A percentile compares a stretch with the other conserved stretches of the same genome.
Evolutionary conservation across 2,329 filamentous ascomycete genomes (phyloP).

Genomic region (Xylaria sp.): DNA sequence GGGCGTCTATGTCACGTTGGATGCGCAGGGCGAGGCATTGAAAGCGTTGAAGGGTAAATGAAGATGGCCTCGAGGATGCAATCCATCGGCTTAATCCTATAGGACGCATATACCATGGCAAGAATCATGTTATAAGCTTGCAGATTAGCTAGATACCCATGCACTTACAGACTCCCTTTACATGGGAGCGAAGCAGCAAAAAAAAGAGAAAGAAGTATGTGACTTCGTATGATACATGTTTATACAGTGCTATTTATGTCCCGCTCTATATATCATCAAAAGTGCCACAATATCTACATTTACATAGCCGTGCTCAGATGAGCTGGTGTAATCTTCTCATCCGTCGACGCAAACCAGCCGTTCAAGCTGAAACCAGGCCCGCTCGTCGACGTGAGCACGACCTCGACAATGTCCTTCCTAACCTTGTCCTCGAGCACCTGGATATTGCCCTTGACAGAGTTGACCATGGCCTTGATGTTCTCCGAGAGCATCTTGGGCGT

Average conservation of each 20-base stretch:
- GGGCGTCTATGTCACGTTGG: constrained; percentile 58
- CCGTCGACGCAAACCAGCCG: constrained; percentile 72
- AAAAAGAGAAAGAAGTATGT: background rate
- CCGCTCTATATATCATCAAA: constrained; percentile 24
- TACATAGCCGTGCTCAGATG: constrained; percentile 62
- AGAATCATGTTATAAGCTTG: background rate
- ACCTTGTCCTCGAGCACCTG: constrained; percentile 66
- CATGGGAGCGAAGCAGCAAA: background rate
- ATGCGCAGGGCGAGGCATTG: constrained; percentile 59
- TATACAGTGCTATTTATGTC: constrained; percentile 26
- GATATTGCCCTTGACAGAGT: constrained; percentile 79
- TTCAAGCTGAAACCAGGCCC: constrained; percentile 86
- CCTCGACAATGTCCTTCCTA: constrained; percentile 73
- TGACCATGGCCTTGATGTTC: constrained; percentile 81
- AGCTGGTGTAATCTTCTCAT: constrained; percentile 60
- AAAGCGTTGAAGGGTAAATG: constrained; percentile 52
- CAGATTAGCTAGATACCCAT: constrained; percentile 15
- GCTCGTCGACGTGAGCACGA: constrained; percentile 85
- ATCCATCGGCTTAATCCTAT: background rate
- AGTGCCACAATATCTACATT: constrained; percentile 31
- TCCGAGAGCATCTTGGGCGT: constrained; percentile 83
- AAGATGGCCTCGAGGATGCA: background rate
- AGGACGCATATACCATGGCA: background rate
- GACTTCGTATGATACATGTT: constrained; percentile 29
- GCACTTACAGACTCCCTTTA: background rate